These are phyloP conservation scores for Volvox africanus DNA, from an alignment of 139 green algal species.

Conservation along the genomic window DNA sequence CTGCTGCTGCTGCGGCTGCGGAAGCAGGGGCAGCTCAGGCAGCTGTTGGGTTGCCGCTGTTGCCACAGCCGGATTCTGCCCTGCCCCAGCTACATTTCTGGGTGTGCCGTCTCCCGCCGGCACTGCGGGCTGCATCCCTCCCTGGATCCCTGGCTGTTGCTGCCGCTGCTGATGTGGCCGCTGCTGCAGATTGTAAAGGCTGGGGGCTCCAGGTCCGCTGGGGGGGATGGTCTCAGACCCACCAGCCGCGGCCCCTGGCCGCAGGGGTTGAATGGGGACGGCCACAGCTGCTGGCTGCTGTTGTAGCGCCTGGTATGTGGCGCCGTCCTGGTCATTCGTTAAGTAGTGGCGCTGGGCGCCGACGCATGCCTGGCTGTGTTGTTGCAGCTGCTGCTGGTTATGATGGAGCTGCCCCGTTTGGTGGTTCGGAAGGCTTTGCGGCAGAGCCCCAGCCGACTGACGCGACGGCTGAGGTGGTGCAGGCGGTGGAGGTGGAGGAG, in stretches of 20 bases:
- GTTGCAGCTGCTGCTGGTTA: neutral
- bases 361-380: neutral
- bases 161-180: slow-evolving; percentile 1
- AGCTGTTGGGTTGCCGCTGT: neutral
- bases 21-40: neutral
- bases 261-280: neutral
- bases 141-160: neutral
- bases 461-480: no score
- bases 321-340: neutral
- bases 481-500: no score
- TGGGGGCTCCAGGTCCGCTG: neutral
- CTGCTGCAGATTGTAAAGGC: slow-evolving; percentile 5
- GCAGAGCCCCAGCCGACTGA: no score
- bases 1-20: slow-evolving; percentile 6
- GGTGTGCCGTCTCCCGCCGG: neutral
- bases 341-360: neutral
- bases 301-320: neutral
- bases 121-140: neutral
- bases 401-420: no score
- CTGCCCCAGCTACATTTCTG: neutral
- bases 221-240: neutral
- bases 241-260: neutral
- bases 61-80: neutral
- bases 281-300: neutral
- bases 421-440: no score